Evolutionary conservation across 306 rosid species (phyloP), one percentile per base, ranked within the genome.

Genomic region (Trichosanthes cucumerina): DNA sequence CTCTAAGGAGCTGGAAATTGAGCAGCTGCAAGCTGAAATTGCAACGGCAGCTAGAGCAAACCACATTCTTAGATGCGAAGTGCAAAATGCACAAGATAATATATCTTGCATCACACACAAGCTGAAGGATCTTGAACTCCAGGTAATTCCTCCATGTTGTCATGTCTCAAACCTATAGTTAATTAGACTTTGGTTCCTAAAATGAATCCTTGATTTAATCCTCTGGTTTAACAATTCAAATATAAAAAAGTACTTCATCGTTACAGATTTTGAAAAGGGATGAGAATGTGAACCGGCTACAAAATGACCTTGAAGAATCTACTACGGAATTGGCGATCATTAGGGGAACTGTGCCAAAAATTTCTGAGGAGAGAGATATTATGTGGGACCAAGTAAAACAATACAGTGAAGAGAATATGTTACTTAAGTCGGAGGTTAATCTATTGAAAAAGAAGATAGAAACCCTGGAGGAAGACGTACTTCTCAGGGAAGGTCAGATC

Each of bases 41-140:
- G 97, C 98, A 58, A 86, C 98, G 53, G 92, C 97, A 65, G 96
- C 90, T 41, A 91, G 99, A 85, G 97, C 97, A 56, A 91, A 85
- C 18, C 98, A 92, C 82, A 92, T 92, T 34, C 91, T 96, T 64
- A 85, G 86, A 82, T 89, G 88, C 50, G 97, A 96, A 85, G 87
- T 96, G 56, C 93, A 88, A 85, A 92, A 88, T 87, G 85, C 97
- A 13, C 80, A 84, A 49, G 99, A 91, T 85, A 85, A 86, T 75
- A 83, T 87, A 87, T 91, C 99, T 33, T 86, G 85, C 46, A 85
- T 82, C 56, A 80, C 87, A 59, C 98, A 92, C 83, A 89, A 88
- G 86, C 80, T 88, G 85, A 91, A 88, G 89, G 96, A 96, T 77
- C 91, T 86, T 78, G 96, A 92, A 77, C 86, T 91, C 81, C 97